Conservation (phyloP, 495 filamentous ascomycete species). For the Bathelium albidoporum region DNA sequence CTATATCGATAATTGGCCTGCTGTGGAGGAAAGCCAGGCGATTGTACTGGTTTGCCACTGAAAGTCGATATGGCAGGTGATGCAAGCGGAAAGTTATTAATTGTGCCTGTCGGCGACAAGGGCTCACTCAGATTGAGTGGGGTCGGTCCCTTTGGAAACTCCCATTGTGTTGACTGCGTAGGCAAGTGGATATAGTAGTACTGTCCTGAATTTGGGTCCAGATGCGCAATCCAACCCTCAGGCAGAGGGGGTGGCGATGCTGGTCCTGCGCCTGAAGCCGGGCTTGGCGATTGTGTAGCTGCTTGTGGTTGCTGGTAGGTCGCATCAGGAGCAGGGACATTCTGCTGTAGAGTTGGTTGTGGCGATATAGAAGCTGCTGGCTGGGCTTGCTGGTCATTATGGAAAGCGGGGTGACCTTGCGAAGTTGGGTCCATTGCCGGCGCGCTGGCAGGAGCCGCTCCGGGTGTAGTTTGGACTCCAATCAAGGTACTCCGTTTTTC, state of each 20-base stretch:
- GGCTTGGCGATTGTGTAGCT: conserved; percentile 25
- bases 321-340: conserved; percentile 7
- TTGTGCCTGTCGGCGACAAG: conserved; percentile 66
- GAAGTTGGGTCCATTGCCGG: conserved; percentile 35
- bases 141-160: conserved; percentile 87
- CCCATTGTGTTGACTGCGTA: conserved; percentile 95
- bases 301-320: conserved; percentile 13
- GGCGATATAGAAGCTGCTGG: conserved; percentile 15
- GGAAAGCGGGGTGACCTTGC: conserved; percentile 72
- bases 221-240: conserved; percentile 96
- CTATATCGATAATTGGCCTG: conserved; percentile 52
- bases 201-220: conserved; percentile 89
- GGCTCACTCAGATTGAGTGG: conserved; percentile 72
- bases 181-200: conserved; percentile 98
- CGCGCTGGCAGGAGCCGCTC: conserved; percentile 16
- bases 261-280: conserved; percentile 53
- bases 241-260: conserved; percentile 83
- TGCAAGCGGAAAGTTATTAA: conserved; percentile 40
- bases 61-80: conserved; percentile 61
- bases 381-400: conserved; percentile 55
- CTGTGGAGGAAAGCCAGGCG: conserved; percentile 43
- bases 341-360: conserved; percentile 31
- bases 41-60: conserved; percentile 61
- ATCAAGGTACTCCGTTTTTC: conserved; percentile 49
- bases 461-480: neutral